Conservation (phyloP, 768 basidiomycete genomes). For the Russula compacta region DNA sequence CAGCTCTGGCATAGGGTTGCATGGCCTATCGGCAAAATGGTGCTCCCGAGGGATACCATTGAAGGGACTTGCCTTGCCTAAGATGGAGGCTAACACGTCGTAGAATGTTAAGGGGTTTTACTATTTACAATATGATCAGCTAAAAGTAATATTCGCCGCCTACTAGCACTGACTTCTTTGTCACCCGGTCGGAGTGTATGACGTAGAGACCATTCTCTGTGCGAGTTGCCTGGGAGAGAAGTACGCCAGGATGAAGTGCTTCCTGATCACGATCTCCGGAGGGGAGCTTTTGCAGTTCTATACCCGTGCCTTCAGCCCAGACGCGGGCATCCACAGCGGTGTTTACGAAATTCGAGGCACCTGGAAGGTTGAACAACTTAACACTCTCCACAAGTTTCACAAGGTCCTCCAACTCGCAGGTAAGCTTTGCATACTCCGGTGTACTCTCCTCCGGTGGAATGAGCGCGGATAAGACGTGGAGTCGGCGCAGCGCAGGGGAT, state of each 20-base stretch:
- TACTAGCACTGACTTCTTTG: conserved; percentile 9
- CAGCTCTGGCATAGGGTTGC: background rate
- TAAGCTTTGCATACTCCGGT: conserved; percentile 40
- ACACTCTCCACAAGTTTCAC: conserved; percentile 76
- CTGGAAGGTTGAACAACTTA: conserved; percentile 43
- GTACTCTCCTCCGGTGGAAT: conserved; percentile 54
- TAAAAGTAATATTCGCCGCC: background rate
- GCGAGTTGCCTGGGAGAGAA: conserved; percentile 45
- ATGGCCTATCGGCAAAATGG: background rate
- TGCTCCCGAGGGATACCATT: background rate
- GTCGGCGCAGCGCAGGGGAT: conserved; percentile 45
- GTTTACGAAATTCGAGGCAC: conserved; percentile 4
- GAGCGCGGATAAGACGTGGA: conserved; percentile 69
- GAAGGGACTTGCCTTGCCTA: too few species aligned
- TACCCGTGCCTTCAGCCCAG: conserved; percentile 34
- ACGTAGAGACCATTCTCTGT: conserved; percentile 50
- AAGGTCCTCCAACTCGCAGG: conserved; percentile 57
- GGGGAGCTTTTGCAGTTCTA: conserved; percentile 22
- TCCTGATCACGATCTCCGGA: conserved; percentile 17
- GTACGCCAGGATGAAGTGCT: conserved; percentile 31
- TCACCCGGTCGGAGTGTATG: conserved; percentile 39
- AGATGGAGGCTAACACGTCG: background rate
- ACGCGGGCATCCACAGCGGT: conserved; percentile 32
- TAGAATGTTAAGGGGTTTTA: conserved; percentile 22
- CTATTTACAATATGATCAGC: background rate